Base-by-base conservation (phyloP, 257 asterid genomes). In the Przewalskia tangutica region DNA sequence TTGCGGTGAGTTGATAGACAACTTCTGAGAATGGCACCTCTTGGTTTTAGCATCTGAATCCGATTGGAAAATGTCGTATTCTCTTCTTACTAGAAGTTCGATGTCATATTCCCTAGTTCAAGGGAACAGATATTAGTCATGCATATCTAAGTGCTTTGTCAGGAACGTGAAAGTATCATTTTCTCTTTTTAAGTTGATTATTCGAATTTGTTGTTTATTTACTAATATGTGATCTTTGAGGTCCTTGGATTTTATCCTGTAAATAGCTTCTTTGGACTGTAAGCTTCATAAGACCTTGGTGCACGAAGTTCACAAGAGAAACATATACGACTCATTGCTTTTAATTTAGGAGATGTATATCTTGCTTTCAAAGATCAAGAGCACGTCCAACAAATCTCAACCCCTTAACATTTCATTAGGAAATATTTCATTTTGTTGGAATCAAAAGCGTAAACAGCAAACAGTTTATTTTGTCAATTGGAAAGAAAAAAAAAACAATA, bases 1-100 rank as follows among this genome's bases (percentile, higher is more conserved):
- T n/a, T n/a, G n/a, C n/a, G n/a, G n/a, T 73, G 79, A 73, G 60
- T 73, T 23, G 79, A 60, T 44, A 73, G 79, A 23, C 79, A 73
- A 23, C 60, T 73, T 73, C 60, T 13, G 42, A 71, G 38, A 71
- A 71, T 46, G 78, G 78, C 77, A 71, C 58, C 78, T 71, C 78
- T 18, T 44, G 38, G 58, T 73, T 53, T 50, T 73, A 20, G 79
- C 42, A 4, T 73, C 79, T 23, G 79, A 48, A 73, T 73, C 40
- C 48, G 14, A 48, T 12, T 73, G 79, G 79, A 73, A 48, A 73
- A 20, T 46, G 60, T 73, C 6, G 8, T 48, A 20, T 73, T 60
- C 11, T 46, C 40, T 73, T 48, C 34, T 46, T 20, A 71, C 42
- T 46, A 20, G 79, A 18, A 71, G 7, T 20, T 71, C 42, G 53